Evolutionary conservation across 768 basidiomycete species (phyloP), one percentile per base, ranked within the genome.

Genomic region (Phylloporus arenicola): DNA sequence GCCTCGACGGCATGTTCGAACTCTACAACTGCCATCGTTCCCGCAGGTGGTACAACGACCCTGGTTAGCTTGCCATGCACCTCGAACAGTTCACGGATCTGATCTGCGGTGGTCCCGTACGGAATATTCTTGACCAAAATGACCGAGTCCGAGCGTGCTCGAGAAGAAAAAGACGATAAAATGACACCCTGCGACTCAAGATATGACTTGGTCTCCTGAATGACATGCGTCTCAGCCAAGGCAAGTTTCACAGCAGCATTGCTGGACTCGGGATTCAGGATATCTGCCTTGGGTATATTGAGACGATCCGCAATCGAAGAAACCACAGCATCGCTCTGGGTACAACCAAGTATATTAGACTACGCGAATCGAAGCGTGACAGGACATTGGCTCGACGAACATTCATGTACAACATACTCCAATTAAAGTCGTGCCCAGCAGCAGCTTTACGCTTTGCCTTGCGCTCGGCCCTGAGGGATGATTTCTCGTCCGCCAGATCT

Each of bases 71-170:
- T 70, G 4, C 93, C 93, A 58, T 92, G 84, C 0, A 78, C 74
- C 46, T 81, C 78, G 60, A 98, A 93, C 43, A 97, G 65, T 52
- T 84, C 84, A 20, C 79, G 79, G n/a, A 98, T 81, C 55, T 90
- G 81, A 16, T 81, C 77, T 0, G 73, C 68, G 0, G 84, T 80
- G 3, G 93, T 95, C 6, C 89, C 92, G 60, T 88, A 95, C 0
- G 96, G 95, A 40, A 99, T 92, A 69, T 98, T 98, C 73, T 98
- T 98, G 55, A 97, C 88, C 16, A 99, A 78, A 54, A 98, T 84
- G 30, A 77, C 82, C 0, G 89, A 94, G 58, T 87, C 82, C 0
- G 92, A 94, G 13, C 81, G 76, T 4, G 70, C 71, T 12, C 70
- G 46, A 1, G 76, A 68, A 4, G 75, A 72, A 56, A 88, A 84